These are phyloP conservation scores for Teunomyces pallodes DNA, from an alignment of 805 yeast species.

Conservation along the genomic window DNA sequence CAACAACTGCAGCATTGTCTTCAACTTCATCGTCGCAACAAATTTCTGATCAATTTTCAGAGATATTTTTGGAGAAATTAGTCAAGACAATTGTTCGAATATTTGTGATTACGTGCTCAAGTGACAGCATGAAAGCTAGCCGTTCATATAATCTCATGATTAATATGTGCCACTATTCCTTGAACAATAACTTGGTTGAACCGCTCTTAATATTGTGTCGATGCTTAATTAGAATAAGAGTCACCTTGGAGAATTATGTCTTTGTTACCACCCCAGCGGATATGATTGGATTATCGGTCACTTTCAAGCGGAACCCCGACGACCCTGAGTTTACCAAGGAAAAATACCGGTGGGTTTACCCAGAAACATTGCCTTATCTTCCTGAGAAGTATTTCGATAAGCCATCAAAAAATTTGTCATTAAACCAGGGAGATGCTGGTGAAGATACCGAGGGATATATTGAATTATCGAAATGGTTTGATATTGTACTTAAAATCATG, in stretches of 20 bases:
- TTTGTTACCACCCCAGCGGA: conserved; percentile 55
- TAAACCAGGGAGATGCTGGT: neutral
- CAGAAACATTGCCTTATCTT: conserved; percentile 52
- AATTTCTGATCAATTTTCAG: neutral
- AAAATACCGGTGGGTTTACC: conserved; percentile 52
- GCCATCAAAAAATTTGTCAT: conserved; percentile 30
- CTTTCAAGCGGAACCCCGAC: conserved; percentile 49
- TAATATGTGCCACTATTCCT: conserved; percentile 33
- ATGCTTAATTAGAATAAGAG: conserved; percentile 54
- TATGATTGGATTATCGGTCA: conserved; percentile 64
- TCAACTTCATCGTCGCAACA: neutral
- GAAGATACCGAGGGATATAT: neutral
- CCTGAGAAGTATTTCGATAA: conserved; percentile 41
- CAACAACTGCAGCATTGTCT: neutral
- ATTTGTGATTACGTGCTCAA: conserved; percentile 22
- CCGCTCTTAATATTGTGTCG: conserved; percentile 49
- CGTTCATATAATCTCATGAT: conserved; percentile 30
- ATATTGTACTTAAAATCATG: conserved; percentile 47
- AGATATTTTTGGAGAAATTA: conserved; percentile 13
- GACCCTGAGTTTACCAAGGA: conserved; percentile 19
- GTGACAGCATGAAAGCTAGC: conserved; percentile 25
- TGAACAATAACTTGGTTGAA: conserved; percentile 31
- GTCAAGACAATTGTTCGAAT: conserved; percentile 25
- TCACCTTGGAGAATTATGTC: conserved; percentile 42
- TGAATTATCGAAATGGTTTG: conserved; percentile 47